Percentiles rank a stretch among this genome's conserved stretches.
Evolutionary conservation across 2,329 filamentous ascomycete genomes (phyloP).

Genomic region (Neospermospora avenae): DNA sequence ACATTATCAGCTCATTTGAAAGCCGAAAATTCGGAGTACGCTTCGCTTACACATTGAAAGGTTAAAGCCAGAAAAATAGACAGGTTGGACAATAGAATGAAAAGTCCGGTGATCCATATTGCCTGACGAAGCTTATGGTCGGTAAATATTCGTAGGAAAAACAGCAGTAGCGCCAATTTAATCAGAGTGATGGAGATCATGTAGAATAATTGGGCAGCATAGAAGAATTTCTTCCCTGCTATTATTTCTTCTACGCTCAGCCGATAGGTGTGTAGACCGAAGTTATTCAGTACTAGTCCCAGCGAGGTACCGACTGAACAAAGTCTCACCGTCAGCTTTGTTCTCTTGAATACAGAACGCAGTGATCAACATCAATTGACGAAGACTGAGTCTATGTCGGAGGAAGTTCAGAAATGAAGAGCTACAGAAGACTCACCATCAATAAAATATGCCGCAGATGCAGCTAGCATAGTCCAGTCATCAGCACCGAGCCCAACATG

Average conservation of each 20-base stretch:
- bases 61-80: background rate
- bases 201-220: conserved; percentile 9
- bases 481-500: conserved; percentile 13
- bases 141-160: conserved; percentile 14
- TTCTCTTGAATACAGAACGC: background rate
- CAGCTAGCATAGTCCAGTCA: conserved; percentile 15
- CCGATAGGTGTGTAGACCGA: conserved; percentile 11
- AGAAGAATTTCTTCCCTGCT: conserved; percentile 10
- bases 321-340: background rate
- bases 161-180: conserved; percentile 9
- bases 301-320: conserved; percentile 4
- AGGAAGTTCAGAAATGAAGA: background rate
- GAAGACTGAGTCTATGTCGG: background rate
- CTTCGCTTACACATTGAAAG: conserved; percentile 12
- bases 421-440: background rate
- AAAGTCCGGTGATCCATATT: background rate
- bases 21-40: too few relatives aligned
- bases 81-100: conserved; percentile 9
- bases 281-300: conserved; percentile 10
- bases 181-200: conserved; percentile 9
- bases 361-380: background rate
- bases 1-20: background rate
- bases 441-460: background rate
- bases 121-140: background rate
- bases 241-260: conserved; percentile 3